A percentile compares a stretch with the other conserved stretches of the same genome.
Evolutionary conservation across 176 grass and related monocot species (phyloP).

Genomic region (Zea mays): DNA sequence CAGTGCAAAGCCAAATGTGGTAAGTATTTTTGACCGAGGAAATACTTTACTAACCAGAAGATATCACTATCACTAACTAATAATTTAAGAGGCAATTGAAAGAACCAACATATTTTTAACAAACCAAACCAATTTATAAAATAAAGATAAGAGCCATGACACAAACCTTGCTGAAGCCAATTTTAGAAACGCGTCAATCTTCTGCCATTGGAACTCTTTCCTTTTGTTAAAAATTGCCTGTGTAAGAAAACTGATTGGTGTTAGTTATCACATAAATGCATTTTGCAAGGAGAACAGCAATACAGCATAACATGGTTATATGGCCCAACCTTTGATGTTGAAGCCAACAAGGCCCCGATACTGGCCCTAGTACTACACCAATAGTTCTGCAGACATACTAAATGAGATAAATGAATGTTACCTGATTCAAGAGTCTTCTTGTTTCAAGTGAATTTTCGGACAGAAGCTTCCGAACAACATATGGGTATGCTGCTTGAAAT

Average conservation of each 20-base stretch:
- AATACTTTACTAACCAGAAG: neutral
- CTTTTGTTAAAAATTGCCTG: constrained; percentile 68
- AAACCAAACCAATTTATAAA: neutral
- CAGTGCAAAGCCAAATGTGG: neutral
- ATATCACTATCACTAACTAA: neutral
- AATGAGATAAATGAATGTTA: constrained; percentile 30
- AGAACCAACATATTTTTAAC: neutral
- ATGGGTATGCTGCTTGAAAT: constrained; percentile 76
- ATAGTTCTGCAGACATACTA: constrained; percentile 3
- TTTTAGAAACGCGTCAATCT: constrained; percentile 57
- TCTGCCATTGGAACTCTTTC: constrained; percentile 72
- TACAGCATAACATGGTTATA: neutral
- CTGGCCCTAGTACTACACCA: neutral
- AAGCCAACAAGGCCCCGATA: constrained; percentile 4
- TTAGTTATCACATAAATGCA: constrained; percentile 21
- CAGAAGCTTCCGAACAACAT: constrained; percentile 69
- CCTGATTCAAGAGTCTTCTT: constrained; percentile 65
- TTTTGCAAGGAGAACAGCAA: neutral
- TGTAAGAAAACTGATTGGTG: neutral
- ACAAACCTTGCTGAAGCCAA: constrained; percentile 51
- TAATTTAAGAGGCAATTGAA: constrained; percentile 4
- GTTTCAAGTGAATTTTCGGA: constrained; percentile 68
- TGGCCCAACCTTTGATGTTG: neutral
- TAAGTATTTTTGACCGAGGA: neutral
- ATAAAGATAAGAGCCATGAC: constrained; percentile 13